Evolutionary conservation across 176 grass and related monocot species (phyloP).

Genomic region (Panicum miliaceum): DNA sequence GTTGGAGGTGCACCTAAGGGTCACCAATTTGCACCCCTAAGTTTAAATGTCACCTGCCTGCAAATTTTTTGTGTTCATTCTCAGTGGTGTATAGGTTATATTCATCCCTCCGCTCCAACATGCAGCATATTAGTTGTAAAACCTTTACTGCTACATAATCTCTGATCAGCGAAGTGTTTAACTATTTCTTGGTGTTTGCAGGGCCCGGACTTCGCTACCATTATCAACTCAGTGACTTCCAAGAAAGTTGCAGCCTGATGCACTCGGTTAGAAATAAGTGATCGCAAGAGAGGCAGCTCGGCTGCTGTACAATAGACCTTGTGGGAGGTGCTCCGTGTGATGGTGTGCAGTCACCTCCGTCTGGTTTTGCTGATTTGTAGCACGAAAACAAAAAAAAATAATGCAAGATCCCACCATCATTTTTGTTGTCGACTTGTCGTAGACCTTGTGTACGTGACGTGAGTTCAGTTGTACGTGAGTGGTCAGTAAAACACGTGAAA

Average conservation of each 20-base stretch:
- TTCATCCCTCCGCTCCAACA: not conserved
- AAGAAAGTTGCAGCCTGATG: constrained; percentile 91
- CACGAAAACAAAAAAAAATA: constrained; percentile 35
- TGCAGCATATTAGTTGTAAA: not conserved
- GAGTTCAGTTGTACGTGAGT: constrained; percentile 33
- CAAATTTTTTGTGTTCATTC: not conserved
- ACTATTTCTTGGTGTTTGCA: constrained; percentile 19
- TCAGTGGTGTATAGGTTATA: not conserved
- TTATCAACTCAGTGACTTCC: constrained; percentile 87
- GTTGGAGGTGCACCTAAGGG: no score
- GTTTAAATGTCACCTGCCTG: not conserved
- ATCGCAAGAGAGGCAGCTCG: constrained; percentile 1
- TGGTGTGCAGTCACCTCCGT: not conserved
- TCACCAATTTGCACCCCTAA: no score
- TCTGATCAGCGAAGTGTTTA: not conserved
- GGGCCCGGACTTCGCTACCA: constrained; percentile 84
- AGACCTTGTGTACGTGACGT: constrained; percentile 19
- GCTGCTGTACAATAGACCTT: not conserved
- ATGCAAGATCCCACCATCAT: constrained; percentile 3
- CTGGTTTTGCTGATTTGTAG: constrained; percentile 28
- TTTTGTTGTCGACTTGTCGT: constrained; percentile 22
- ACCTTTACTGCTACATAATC: not conserved
- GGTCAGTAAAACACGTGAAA: not conserved
- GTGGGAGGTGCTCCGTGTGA: constrained; percentile 19
- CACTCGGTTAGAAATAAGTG: constrained; percentile 36